Evolutionary conservation across 257 asterid genomes (phyloP), one percentile per base, ranked within the genome.

Genomic region (Plantago elongata): DNA sequence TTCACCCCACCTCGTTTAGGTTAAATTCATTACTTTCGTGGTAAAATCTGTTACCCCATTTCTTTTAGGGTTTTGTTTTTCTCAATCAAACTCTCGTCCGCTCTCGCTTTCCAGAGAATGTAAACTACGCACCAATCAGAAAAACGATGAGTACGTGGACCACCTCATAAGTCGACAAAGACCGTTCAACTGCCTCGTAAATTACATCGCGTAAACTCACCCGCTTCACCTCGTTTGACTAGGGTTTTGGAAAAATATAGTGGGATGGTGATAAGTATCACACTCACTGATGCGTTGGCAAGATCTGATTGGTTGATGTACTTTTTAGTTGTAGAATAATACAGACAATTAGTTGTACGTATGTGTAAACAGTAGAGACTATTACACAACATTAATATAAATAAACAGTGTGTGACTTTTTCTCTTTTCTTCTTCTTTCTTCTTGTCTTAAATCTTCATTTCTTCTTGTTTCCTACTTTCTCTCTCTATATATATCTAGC

Each of bases 61-160:
- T 69, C 5, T 63, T 60, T 77, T 77, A 81, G 86, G 83, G 83
- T 70, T 75, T 77, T 62, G 69, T 43, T 67, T 59, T 50, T 42
- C 63, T 40, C 22, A 57, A 15, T 30, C 13, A 12, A 65, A 52
- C 29, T n/a, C 11, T 30, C 38, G 3, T 5, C 70, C 74, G 78
- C 73, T 56, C 76, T 27, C 83, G 30, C 0, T 0, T 1, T 0
- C 0, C 0, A 0, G 27, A 0, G 9, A 0, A 70, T 62, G 72
- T 0, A 3, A 0, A 0, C 0, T 73, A 81, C 84, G 80, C 65
- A 15, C 81, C 81, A 75, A 78, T 78, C 34, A 60, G 7, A 34
- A 5, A 0, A 17, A 11, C 14, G 10, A 0, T 54, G 2, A 34
- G 74, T 77, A 83, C 62, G 62, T 14, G 79, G 84, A 46, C 75